phyloP scores from a whole-genome alignment of 805 yeast species.

The Clavispora fructus region DNA sequence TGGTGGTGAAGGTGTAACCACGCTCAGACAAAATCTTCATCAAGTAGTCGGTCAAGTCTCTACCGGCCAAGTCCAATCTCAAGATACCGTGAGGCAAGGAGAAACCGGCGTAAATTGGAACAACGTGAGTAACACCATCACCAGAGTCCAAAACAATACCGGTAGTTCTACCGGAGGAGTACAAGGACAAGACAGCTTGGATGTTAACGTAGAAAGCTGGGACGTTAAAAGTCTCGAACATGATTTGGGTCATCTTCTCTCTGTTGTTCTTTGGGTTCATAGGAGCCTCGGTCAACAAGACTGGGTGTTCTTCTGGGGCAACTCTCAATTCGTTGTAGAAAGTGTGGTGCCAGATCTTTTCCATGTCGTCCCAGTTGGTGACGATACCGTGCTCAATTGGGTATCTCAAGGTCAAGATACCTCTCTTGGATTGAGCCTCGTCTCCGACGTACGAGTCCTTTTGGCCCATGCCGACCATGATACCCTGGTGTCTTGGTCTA shows the following conservation, averaged over 20 bases:
- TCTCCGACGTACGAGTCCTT: constrained; percentile 99
- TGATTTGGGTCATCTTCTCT: constrained; percentile 99
- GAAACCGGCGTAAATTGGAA: constrained; percentile 99
- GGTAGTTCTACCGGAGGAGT: constrained; percentile 99
- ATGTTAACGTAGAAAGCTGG: constrained; percentile 99
- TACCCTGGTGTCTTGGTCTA: constrained; percentile 99
- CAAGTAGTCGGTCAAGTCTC: constrained; percentile 98
- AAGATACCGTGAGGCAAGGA: constrained; percentile 97
- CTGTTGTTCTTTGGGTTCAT: constrained; percentile 99
- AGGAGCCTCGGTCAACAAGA: constrained; percentile 98
- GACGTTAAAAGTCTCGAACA: constrained; percentile 98
- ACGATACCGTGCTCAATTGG: constrained; percentile 99
- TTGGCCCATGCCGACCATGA: constrained; percentile 99
- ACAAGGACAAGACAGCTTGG: constrained; percentile 96
- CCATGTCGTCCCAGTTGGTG: constrained; percentile 99
- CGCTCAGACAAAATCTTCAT: constrained; percentile 98
- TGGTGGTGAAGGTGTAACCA: constrained; percentile 97
- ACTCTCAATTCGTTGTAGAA: constrained; percentile 99
- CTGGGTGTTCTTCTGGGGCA: constrained; percentile 99
- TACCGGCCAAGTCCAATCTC: constrained; percentile 99
- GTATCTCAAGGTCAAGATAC: constrained; percentile 96
- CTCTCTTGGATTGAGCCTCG: constrained; percentile 99
- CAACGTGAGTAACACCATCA: constrained; percentile 99
- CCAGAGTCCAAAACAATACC: constrained; percentile 99
- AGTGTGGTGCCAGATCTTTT: constrained; percentile 99